Evolutionary conservation across 1,284 basidiomycete species (phyloP).

Genomic region (Trametes polyzona): DNA sequence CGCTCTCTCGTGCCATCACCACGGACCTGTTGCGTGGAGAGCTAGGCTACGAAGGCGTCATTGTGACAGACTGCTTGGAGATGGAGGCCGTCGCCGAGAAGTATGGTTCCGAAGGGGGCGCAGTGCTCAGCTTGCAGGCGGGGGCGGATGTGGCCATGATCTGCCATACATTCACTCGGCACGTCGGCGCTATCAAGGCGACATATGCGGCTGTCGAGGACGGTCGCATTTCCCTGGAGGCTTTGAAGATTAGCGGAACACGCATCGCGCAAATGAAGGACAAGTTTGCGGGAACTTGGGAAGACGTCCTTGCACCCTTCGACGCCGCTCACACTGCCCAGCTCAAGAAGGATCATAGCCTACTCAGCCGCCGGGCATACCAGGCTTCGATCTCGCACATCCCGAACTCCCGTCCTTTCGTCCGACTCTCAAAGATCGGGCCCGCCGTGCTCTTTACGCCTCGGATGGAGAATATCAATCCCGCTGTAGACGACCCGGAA

Average conservation of each 20-base stretch:
- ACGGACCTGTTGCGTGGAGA: constrained; percentile 53
- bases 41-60: constrained; percentile 55
- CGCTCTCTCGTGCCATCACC: constrained; percentile 56
- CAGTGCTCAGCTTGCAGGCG: constrained; percentile 57
- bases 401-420: constrained; percentile 38
- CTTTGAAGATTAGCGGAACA: constrained; percentile 45
- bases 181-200: constrained; percentile 54
- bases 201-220: constrained; percentile 51
- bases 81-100: constrained; percentile 68
- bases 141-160: constrained; percentile 75
- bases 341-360: constrained; percentile 44
- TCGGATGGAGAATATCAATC: constrained; percentile 56
- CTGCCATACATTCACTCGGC: constrained; percentile 61
- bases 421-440: constrained; percentile 40
- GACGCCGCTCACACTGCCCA: constrained; percentile 37
- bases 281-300: constrained; percentile 52
- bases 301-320: constrained; percentile 36
- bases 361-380: constrained; percentile 54
- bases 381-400: constrained; percentile 50
- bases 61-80: constrained; percentile 72
- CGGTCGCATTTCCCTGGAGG: constrained; percentile 45
- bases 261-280: constrained; percentile 56
- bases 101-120: constrained; percentile 56
- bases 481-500: constrained; percentile 62
- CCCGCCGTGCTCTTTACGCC: constrained; percentile 58